These are phyloP conservation scores for Hamamelis virginiana DNA, from an alignment of 164 flowering plant genomes.

Conservation along the genomic window DNA sequence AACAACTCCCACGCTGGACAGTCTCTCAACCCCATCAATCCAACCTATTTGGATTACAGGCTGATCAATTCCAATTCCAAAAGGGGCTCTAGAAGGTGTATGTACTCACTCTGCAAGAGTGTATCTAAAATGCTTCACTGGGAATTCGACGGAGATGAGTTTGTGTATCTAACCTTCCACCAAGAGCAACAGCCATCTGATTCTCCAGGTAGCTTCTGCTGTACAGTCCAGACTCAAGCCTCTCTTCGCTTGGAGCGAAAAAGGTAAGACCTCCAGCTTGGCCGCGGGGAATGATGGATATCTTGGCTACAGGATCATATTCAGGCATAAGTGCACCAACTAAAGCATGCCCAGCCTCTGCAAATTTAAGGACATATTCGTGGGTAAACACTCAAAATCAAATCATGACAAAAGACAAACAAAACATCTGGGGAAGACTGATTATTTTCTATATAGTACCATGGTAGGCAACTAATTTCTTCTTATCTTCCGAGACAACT, in stretches of 20 bases:
- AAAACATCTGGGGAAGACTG: not conserved
- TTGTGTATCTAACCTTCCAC: conserved; percentile 74
- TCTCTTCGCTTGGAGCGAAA: conserved; percentile 95
- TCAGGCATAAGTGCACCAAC: conserved; percentile 98
- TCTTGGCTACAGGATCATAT: conserved; percentile 95
- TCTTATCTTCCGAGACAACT: conserved; percentile 92
- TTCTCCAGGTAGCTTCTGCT: conserved; percentile 96
- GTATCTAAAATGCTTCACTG: not conserved
- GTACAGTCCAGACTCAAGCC: conserved; percentile 94
- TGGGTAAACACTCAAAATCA: not conserved
- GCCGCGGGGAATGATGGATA: conserved; percentile 97
- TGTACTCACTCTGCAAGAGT: too few relatives aligned
- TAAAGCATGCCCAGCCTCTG: conserved; percentile 99
- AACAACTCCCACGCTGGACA: too few relatives aligned
- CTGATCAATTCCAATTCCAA: too few relatives aligned
- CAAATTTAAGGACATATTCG: conserved; percentile 4
- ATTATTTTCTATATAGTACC: conserved; percentile 37
- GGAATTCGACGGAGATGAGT: not conserved
- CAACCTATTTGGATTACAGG: too few relatives aligned
- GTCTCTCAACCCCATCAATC: too few relatives aligned
- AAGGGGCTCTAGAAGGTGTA: too few relatives aligned
- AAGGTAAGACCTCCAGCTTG: conserved; percentile 98
- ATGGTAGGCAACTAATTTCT: conserved; percentile 92
- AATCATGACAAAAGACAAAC: not conserved
- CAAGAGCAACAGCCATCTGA: conserved; percentile 99